A percentile compares a stretch with the other conserved stretches of the same genome.
Evolutionary conservation across 352 stramenopile species (phyloP).

Genomic region (Pythium guiyangense): DNA sequence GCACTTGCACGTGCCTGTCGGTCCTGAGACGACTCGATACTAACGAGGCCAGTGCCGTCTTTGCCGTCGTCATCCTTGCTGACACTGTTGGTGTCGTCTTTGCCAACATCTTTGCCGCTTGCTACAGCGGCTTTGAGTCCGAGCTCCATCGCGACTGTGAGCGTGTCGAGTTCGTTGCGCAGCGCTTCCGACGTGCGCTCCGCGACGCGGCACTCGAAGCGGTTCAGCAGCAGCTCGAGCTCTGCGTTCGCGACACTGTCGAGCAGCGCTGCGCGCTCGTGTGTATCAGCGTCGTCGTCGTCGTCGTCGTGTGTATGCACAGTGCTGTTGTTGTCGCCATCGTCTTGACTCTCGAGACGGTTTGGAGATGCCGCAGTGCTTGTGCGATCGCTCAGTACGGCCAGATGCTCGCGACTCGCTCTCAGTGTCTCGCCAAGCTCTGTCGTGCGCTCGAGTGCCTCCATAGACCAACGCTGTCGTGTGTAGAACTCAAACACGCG

Average conservation of each 20-base stretch:
- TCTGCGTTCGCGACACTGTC: slow-evolving; percentile 8
- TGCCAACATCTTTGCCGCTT: background rate
- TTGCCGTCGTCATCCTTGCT: too few species aligned
- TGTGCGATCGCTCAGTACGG: background rate
- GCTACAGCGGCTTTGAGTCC: background rate
- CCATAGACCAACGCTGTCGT: slow-evolving; percentile 22
- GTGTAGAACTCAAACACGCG: slow-evolving; percentile 27
- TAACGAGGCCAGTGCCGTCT: too few species aligned
- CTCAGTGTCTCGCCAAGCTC: slow-evolving; percentile 19
- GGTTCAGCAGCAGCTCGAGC: slow-evolving; percentile 23
- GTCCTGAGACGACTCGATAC: background rate
- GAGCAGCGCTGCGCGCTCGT: slow-evolving; percentile 3
- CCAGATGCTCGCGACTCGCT: slow-evolving; percentile 13
- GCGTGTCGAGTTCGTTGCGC: slow-evolving; percentile 4
- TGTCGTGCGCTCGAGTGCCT: slow-evolving; percentile 21
- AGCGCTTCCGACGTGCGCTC: slow-evolving; percentile 22
- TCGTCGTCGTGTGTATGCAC: too few species aligned
- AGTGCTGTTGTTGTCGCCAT: background rate
- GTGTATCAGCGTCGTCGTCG: slow-evolving; percentile 4
- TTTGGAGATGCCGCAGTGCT: background rate
- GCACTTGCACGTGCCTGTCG: too few species aligned
- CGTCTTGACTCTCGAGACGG: background rate
- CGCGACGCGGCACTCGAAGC: slow-evolving; percentile 28
- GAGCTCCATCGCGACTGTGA: background rate
- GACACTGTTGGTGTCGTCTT: too few species aligned